These are phyloP conservation scores for Elsinoe arachidis DNA, from an alignment of 2,329 filamentous ascomycete species.

Conservation along the genomic window DNA sequence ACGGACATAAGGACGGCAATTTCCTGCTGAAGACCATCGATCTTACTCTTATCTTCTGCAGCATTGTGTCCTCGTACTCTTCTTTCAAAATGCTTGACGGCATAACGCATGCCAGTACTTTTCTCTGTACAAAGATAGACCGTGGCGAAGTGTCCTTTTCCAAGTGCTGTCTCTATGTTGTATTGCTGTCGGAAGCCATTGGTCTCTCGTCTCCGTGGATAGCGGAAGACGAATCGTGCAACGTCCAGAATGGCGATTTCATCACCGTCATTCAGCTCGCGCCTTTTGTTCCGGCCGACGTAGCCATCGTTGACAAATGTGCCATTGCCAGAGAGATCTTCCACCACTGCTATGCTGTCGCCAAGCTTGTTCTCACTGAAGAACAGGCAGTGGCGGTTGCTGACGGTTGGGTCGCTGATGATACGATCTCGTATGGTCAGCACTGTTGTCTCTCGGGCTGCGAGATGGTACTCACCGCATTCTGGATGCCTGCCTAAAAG, in stretches of 20 bases:
- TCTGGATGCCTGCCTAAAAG: conserved; percentile 88
- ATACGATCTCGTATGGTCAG: conserved; percentile 48
- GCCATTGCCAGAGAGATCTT: conserved; percentile 92
- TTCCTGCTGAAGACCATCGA: conserved; percentile 84
- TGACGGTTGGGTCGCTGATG: conserved; percentile 70
- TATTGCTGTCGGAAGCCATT: conserved; percentile 83
- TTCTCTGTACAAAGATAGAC: conserved; percentile 89
- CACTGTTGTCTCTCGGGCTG: conserved; percentile 6
- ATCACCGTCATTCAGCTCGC: conserved; percentile 81
- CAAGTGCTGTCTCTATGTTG: conserved; percentile 71
- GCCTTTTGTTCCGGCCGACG: conserved; percentile 82
- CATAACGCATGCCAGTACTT: conserved; percentile 68
- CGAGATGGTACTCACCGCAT: conserved; percentile 58
- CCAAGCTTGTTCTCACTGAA: conserved; percentile 55
- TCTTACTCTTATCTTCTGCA: conserved; percentile 60
- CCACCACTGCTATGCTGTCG: conserved; percentile 61
- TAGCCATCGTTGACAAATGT: conserved; percentile 92
- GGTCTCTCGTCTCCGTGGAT: conserved; percentile 65
- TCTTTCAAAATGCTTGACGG: conserved; percentile 88
- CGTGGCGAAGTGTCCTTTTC: conserved; percentile 91
- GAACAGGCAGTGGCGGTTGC: conserved; percentile 71
- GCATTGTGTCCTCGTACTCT: conserved; percentile 53
- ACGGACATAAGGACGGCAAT: conserved; percentile 97
- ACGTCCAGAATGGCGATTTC: conserved; percentile 81
- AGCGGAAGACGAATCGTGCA: conserved; percentile 83